These are phyloP conservation scores for Pestalotiopsis sp. DNA, from an alignment of 2,329 filamentous ascomycete genomes.

Conservation along the genomic window DNA sequence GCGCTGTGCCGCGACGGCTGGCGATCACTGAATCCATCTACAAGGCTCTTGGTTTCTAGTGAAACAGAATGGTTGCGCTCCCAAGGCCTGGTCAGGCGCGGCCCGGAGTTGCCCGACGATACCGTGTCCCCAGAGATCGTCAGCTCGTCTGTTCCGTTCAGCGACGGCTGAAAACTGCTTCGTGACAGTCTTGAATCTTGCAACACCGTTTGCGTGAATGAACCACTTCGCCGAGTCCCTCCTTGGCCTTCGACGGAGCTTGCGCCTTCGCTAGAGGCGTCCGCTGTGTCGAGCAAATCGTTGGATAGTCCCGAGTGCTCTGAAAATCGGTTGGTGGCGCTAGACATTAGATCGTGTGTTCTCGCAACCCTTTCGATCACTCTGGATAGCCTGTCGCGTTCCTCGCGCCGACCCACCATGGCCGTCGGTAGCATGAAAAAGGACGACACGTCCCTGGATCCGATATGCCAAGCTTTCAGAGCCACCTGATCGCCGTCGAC, in stretches of 20 bases:
- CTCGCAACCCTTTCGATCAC: constrained; percentile 78
- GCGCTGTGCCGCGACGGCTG: constrained; percentile 42
- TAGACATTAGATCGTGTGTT: constrained; percentile 57
- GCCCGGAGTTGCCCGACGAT: constrained; percentile 45
- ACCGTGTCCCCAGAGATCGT: constrained; percentile 43
- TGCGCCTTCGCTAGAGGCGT: constrained; percentile 61
- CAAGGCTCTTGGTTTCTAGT: constrained; percentile 48
- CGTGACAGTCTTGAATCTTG: constrained; percentile 44
- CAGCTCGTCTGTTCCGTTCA: constrained; percentile 29
- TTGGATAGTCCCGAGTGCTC: constrained; percentile 58
- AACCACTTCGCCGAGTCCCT: constrained; percentile 48
- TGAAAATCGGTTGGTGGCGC: constrained; percentile 48
- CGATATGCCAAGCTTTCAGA: constrained; percentile 75
- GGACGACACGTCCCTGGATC: constrained; percentile 84
- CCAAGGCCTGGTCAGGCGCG: constrained; percentile 47
- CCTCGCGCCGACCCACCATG: constrained; percentile 79
- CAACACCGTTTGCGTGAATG: constrained; percentile 47
- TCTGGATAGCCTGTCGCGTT: constrained; percentile 69
- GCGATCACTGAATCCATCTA: constrained; percentile 49
- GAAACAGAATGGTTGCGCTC: constrained; percentile 56
- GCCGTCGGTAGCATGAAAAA: constrained; percentile 84
- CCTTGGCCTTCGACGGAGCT: constrained; percentile 56
- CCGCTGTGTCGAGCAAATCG: constrained; percentile 49
- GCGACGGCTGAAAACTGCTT: constrained; percentile 42
- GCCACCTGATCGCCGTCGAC: constrained; percentile 73